Evolutionary conservation across 2,329 filamentous ascomycete species (phyloP), one percentile per base, ranked within the genome.

Genomic region (Xylariaceae sp.): DNA sequence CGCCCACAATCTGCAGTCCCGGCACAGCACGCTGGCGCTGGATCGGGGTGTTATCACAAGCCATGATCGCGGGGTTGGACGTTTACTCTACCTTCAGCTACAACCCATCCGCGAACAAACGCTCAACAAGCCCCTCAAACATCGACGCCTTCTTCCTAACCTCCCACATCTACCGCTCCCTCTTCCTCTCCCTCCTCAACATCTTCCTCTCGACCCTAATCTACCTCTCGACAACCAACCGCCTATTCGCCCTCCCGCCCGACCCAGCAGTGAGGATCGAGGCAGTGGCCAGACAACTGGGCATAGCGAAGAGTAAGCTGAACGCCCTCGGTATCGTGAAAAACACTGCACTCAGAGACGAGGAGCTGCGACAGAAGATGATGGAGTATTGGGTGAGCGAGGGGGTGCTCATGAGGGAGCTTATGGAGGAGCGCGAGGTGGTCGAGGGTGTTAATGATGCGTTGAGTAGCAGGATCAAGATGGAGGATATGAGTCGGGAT

Each of bases 361-460:
- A 82, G 56, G 80, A 80, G 41, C 73, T 97, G 68, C 82, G 91
- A 53, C 76, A 71, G 2, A 79, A 80, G 52, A 80, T 81, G 45
- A 81, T 86, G 60, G 79, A 76, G 14, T 97, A 97, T 71, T 97
- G 93, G 93, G 74, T 77, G 10, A 86, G 87, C 42, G 90, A 97
- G 73, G 87, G 83, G 6, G 75, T 80, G 47, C 69, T 90, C 31
- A 90, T 88, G 80, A 75, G 80, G 34, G 83, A 87, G 63, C 83
- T 89, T 19, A 87, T 95, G 80, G 88, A 91, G 74, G 88, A 93
- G 57, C 78, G 83, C 55, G 87, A 89, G 56, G 88, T 92, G 7
- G 73, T 89, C 34, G 84, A 86, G 62, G 82, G 86, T 47, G 80
- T 90, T 55, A 85, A 87, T 53, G 80, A 84, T 66, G 87, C 84